Conservation (phyloP, 2,329 filamentous ascomycete genomes). For the Cladophialophora chaetospira region DNA sequence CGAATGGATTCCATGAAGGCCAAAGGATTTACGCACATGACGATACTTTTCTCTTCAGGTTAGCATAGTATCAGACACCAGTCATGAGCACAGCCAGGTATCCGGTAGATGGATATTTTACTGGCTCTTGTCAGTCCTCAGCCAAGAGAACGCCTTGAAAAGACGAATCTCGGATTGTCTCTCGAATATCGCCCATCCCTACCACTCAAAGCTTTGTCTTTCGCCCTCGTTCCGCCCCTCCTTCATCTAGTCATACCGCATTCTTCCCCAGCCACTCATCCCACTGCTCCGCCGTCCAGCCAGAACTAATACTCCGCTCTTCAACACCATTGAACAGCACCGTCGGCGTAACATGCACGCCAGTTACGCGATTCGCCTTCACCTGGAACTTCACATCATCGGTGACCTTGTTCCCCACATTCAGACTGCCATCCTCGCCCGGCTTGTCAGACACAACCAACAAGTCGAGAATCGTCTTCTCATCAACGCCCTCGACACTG, state of each 20-base stretch:
- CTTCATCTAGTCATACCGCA: constrained; percentile 46
- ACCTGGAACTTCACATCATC: constrained; percentile 81
- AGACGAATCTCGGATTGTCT: too few relatives aligned
- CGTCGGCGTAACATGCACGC: constrained; percentile 89
- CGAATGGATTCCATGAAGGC: constrained; percentile 17
- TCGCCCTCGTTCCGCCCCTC: neutral
- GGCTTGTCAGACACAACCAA: constrained; percentile 70
- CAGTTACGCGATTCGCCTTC: constrained; percentile 71
- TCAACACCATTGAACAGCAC: constrained; percentile 83
- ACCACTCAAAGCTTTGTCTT: neutral
- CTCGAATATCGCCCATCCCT: neutral
- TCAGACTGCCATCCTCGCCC: constrained; percentile 67
- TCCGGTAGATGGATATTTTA: neutral
- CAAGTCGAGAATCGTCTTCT: constrained; percentile 67
- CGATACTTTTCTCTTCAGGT: constrained; percentile 21
- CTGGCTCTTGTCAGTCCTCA: neutral
- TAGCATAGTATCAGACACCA: constrained; percentile 20
- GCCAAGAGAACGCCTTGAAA: too few relatives aligned
- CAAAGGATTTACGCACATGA: constrained; percentile 23
- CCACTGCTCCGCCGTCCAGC: constrained; percentile 81
- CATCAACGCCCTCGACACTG: constrained; percentile 66
- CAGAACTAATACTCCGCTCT: constrained; percentile 74
- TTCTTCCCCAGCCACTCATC: constrained; percentile 75
- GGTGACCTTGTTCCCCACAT: constrained; percentile 79
- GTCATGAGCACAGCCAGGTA: neutral